These are phyloP conservation scores for Auricularia cornea DNA, from an alignment of 768 basidiomycete species.

Conservation along the genomic window DNA sequence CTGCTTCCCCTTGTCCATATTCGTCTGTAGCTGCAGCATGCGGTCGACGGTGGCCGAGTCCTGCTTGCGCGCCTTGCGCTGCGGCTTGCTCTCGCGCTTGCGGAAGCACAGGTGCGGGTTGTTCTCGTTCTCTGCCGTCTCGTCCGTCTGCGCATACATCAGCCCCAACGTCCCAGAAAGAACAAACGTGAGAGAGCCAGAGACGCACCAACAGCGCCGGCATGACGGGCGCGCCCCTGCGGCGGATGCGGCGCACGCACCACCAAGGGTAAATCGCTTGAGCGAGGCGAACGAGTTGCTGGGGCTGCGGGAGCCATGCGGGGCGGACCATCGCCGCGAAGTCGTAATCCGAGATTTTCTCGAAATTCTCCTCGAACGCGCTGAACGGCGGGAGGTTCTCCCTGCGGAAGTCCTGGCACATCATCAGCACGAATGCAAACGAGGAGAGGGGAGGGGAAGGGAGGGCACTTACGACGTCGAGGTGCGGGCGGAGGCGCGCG, in stretches of 20 bases:
- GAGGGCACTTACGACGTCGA: conserved; percentile 70
- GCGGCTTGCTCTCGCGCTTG: conserved; percentile 85
- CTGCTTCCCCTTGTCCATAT: conserved; percentile 64
- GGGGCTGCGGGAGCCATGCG: conserved; percentile 55
- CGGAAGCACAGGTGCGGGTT: conserved; percentile 98
- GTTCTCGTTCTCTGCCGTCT: conserved; percentile 68
- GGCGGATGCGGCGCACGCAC: conserved; percentile 73
- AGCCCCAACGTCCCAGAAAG: too few relatives aligned
- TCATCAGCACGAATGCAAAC: neutral
- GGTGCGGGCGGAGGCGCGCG: conserved; percentile 78
- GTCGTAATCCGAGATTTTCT: conserved; percentile 47
- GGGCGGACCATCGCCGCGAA: conserved; percentile 68
- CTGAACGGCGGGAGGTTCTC: neutral
- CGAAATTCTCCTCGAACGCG: conserved; percentile 57
- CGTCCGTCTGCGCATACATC: conserved; percentile 55
- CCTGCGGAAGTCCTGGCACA: neutral
- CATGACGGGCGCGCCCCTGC: conserved; percentile 78
- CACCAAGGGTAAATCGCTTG: conserved; percentile 79
- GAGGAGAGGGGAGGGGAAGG: neutral
- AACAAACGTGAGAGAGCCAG: too few relatives aligned
- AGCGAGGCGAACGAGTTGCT: conserved; percentile 58
- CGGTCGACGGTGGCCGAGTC: conserved; percentile 88
- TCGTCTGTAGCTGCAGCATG: conserved; percentile 68
- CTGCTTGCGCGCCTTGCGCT: conserved; percentile 88
- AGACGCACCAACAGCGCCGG: conserved; percentile 74